phyloP scores from a whole-genome alignment of 768 basidiomycete species.

The Amanita fuliginea region DNA sequence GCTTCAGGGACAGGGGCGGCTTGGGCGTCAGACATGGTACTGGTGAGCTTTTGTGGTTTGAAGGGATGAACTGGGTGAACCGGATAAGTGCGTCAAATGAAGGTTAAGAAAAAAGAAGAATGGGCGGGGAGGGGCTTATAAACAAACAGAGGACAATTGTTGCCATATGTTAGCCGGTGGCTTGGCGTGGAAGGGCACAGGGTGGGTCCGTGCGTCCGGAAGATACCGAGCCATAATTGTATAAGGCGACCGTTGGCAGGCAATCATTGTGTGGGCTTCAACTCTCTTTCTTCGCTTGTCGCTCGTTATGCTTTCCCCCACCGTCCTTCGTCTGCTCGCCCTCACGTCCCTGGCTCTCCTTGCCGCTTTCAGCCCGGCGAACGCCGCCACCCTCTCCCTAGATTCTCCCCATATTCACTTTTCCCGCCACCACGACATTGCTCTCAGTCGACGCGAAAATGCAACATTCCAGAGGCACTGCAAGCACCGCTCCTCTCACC shows the following conservation, averaged over 20 bases:
- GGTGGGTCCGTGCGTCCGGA: constrained; percentile 9
- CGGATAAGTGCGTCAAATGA: constrained; percentile 79
- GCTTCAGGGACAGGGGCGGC: constrained; percentile 75
- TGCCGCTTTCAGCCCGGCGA: constrained; percentile 33
- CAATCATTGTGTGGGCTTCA: neutral
- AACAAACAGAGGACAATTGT: constrained; percentile 25
- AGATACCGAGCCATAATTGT: neutral
- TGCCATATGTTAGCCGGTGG: constrained; percentile 14
- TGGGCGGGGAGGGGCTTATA: constrained; percentile 18
- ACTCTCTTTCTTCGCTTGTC: constrained; percentile 10
- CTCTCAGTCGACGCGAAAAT: constrained; percentile 37
- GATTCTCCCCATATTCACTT: constrained; percentile 23
- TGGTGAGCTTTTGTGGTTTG: constrained; percentile 37
- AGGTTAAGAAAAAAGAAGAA: constrained; percentile 52
- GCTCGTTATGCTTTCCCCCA: constrained; percentile 34
- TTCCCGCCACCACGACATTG: constrained; percentile 31
- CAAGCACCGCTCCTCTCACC: constrained; percentile 34
- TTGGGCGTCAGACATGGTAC: constrained; percentile 85
- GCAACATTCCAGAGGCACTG: constrained; percentile 31
- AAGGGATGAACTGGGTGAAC: constrained; percentile 67
- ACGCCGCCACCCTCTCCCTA: constrained; percentile 43
- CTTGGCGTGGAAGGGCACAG: constrained; percentile 9
- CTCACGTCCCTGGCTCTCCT: constrained; percentile 48
- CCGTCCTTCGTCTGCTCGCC: constrained; percentile 47
- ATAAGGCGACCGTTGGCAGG: neutral